These are phyloP conservation scores for Colletotrichum musae DNA, from an alignment of 2,329 filamentous ascomycete genomes.

Conservation along the genomic window DNA sequence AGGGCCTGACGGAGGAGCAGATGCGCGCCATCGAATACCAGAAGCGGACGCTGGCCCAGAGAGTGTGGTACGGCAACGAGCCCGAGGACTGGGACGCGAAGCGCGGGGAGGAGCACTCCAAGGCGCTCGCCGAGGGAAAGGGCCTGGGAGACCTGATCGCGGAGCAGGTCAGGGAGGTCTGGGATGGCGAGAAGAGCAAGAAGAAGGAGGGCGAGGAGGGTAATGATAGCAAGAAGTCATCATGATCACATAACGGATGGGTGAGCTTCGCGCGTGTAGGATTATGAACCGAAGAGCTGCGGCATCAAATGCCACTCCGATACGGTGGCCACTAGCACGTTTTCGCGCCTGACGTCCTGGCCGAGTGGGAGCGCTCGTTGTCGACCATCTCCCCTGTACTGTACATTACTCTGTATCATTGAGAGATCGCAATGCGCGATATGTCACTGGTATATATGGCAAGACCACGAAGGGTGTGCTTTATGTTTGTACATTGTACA, in stretches of 20 bases:
- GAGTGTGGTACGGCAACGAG: slow-evolving; percentile 73
- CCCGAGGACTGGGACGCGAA: slow-evolving; percentile 68
- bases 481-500: too few species aligned
- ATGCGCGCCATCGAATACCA: slow-evolving; percentile 46
- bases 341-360: slow-evolving; percentile 6
- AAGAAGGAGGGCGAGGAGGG: slow-evolving; percentile 40
- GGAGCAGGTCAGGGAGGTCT: slow-evolving; percentile 71
- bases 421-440: not conserved
- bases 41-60: slow-evolving; percentile 54
- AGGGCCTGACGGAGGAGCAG: slow-evolving; percentile 43
- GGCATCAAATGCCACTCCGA: not conserved
- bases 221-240: slow-evolving; percentile 41
- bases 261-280: slow-evolving; percentile 11
- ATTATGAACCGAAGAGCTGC: not conserved
- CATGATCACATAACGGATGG: not conserved
- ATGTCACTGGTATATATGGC: slow-evolving; percentile 25
- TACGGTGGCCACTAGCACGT: not conserved
- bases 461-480: not conserved
- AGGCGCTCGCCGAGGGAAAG: slow-evolving; percentile 68
- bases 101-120: slow-evolving; percentile 65
- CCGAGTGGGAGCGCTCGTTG: not conserved
- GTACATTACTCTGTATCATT: slow-evolving; percentile 25
- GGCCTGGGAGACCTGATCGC: slow-evolving; percentile 70
- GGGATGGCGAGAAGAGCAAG: slow-evolving; percentile 48
- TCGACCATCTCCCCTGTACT: slow-evolving; percentile 30